Percentiles rank a stretch among this genome's conserved stretches.
phyloP scores from a whole-genome alignment of 2,329 filamentous ascomycete genomes.

The Verticillium isaacii region DNA sequence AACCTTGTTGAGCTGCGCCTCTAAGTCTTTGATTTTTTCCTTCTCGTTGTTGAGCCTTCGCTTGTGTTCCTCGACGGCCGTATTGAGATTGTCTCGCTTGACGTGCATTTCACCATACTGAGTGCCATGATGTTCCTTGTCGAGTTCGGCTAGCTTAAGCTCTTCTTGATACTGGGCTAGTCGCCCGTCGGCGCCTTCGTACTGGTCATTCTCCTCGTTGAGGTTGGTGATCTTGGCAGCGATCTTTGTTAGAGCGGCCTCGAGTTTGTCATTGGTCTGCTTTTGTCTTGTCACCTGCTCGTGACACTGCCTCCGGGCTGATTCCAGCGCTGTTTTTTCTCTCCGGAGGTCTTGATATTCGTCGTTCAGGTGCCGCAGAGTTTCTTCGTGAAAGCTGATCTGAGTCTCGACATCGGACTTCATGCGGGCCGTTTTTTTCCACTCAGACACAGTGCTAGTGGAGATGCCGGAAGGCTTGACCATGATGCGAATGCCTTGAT shows the following conservation, averaged over 20 bases:
- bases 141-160: conserved; percentile 46
- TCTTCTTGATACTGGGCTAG: conserved; percentile 54
- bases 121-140: conserved; percentile 42
- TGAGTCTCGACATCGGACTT: conserved; percentile 69
- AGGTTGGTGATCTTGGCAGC: conserved; percentile 52
- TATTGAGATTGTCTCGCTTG: conserved; percentile 43
- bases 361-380: conserved; percentile 46
- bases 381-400: conserved; percentile 47
- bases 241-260: conserved; percentile 51
- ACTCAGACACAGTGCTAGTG: conserved; percentile 42
- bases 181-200: conserved; percentile 63
- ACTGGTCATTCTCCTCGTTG: conserved; percentile 58
- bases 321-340: conserved; percentile 40
- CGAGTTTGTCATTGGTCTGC: conserved; percentile 32
- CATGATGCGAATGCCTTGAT: conserved; percentile 9
- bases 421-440: conserved; percentile 62
- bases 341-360: conserved; percentile 50
- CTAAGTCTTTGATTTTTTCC: conserved; percentile 24
- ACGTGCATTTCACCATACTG: conserved; percentile 50
- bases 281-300: conserved; percentile 40
- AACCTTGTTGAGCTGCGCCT: conserved; percentile 44
- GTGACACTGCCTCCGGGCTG: conserved; percentile 42
- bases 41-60: conserved; percentile 28
- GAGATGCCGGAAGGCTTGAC: conserved; percentile 2
- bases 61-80: conserved; percentile 34